Evolutionary conservation across 352 stramenopile genomes (phyloP), one percentile per base, ranked within the genome.

Genomic region (Phytopythium oedochilum): DNA sequence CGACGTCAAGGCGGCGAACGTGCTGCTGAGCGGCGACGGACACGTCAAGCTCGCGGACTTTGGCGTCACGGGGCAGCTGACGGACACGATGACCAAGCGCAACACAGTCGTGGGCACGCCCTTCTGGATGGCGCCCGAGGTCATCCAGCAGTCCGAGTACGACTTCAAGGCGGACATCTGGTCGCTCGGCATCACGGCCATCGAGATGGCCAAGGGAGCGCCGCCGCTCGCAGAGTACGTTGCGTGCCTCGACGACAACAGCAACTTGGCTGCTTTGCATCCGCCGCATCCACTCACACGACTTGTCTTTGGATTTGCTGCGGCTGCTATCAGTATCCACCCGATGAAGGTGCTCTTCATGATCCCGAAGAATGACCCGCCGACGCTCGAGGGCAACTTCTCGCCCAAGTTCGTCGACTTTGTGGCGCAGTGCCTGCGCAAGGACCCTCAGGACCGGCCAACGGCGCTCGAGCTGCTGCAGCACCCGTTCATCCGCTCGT

Each of bases 301-400:
- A n/a, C n/a, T n/a, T n/a, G n/a, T n/a, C n/a, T n/a, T n/a, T n/a
- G n/a, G n/a, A 9, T 32, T 32, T 9, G 29, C 9, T 5, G 29
- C 29, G 29, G 9, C 29, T 32, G 29, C 29, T 32, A 9, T 32
- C 47, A 98, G 98, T 59, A 86, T 99, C 39, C 96, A 99, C 70
- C 97, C 97, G 8, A 97, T 99, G 80, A 90, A 98, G 66, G 97
- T 98, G 50, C 94, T 99, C 55, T 99, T 99, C 70, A 88, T 99
- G 61, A 99, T 99, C 67, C 96, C 97, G 7, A 96, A 92, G 39
- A 96, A 96, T 69, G 86, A 95, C 9, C 87, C 92, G 38, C 89
- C 94, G 3, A 75, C 66, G 32, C 75, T 98, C 9, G 79, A 93
- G 43, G 83, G 70, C 34, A 72, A 64, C 29, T 93, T 93, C 55